These are phyloP conservation scores for Pisolithus albus DNA, from an alignment of 768 basidiomycete species.

Conservation along the genomic window DNA sequence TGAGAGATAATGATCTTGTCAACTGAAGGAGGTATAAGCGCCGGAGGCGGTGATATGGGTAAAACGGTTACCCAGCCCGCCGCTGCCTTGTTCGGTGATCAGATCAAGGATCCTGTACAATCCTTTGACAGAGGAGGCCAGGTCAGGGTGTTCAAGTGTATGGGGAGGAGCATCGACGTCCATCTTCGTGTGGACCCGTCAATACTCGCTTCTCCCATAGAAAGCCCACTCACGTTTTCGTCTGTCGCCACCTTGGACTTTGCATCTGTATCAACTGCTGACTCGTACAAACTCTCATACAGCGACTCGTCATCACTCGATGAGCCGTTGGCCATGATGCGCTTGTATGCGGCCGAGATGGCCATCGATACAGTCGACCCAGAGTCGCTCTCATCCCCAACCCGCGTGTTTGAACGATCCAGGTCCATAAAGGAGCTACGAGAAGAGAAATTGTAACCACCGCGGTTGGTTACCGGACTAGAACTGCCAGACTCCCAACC, in stretches of 20 bases:
- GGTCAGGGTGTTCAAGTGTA: background rate
- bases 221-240: background rate
- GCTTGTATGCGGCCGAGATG: background rate
- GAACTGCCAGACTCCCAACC: no score
- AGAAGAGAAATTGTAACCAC: background rate
- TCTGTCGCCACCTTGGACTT: background rate
- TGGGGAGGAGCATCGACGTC: background rate
- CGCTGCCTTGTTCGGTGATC: conserved; percentile 39
- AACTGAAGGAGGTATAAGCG: conserved; percentile 24
- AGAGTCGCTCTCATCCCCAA: background rate
- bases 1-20: conserved; percentile 53
- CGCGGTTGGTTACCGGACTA: background rate
- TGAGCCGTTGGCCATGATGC: background rate
- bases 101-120: conserved; percentile 45
- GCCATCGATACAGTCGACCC: background rate
- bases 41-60: background rate
- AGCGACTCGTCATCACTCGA: background rate
- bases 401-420: background rate
- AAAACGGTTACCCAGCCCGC: conserved; percentile 36
- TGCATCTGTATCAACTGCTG: background rate
- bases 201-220: no score
- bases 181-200: background rate
- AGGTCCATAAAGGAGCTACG: background rate
- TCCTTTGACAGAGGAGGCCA: conserved; percentile 24
- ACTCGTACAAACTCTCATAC: background rate